Evolutionary conservation across 345 rosid species (phyloP), one percentile per base, ranked within the genome.

Genomic region (Stellera chamaejasme): DNA sequence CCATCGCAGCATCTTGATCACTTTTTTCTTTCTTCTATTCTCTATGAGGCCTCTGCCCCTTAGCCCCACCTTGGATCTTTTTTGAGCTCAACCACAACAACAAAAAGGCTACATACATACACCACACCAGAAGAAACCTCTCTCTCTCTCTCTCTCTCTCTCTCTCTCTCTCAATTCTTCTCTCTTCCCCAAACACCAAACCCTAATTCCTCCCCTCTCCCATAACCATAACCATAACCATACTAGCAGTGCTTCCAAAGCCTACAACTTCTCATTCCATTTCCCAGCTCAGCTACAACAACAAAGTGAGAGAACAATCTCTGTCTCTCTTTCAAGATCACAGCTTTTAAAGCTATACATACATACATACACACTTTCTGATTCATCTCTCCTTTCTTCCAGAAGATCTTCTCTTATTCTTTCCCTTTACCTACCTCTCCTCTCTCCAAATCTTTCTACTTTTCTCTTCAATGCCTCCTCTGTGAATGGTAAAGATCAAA

Each of bases 281-380:
- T 62, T 50, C 10, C 57, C 50, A 49, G 10, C 47, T 39, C 27
- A 32, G 39, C 39, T 32, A 8, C 39, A 32, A 32, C 59, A 19
- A 19, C 50, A n/a, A 45, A 59, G 56, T 53, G 61, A 50, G 50
- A 43, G 59, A 7, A 41, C 13, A 27, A 59, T 16, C 69, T 27
- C 61, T 52, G 69, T 69, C 60, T 45, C 9, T 61, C 42, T 66
- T 66, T 55, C 68, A 70, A 64, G 75, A 66, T 72, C 69, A 64
- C 66, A 72, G 66, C 69, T 67, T 52, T 55, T 36, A 73, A 72
- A 70, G 52, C 64, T 46, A 19, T 19, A 19, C 23, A 19, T 19
- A 19, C 23, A 19, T 19, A 47, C 66, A 60, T 64, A 69, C 75
- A 66, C 70, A 70, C 72, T 73, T 58, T 70, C 72, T 62, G 62